Conservation (phyloP, 768 basidiomycete genomes). For the Tylopilus intermedius region DNA sequence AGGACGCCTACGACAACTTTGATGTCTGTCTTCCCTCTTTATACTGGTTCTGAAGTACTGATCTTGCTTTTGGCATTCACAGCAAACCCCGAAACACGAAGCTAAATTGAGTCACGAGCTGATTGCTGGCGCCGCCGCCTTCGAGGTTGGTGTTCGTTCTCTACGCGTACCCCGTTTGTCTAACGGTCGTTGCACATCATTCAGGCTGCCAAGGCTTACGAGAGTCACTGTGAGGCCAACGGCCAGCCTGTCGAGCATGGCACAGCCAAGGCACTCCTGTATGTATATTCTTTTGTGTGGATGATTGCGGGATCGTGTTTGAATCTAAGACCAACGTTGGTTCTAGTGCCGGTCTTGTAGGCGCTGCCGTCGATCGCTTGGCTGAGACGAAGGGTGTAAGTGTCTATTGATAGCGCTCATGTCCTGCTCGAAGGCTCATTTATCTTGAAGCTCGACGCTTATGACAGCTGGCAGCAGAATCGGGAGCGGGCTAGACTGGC, state of each 20-base stretch:
- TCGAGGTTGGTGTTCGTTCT: background rate
- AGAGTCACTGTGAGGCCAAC: constrained; percentile 8
- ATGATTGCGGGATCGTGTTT: background rate
- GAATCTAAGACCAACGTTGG: background rate
- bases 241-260: constrained; percentile 22
- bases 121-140: background rate
- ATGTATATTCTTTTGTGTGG: background rate
- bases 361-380: constrained; percentile 2
- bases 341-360: constrained; percentile 6
- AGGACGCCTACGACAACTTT: background rate
- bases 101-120: background rate
- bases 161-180: background rate
- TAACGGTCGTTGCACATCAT: background rate
- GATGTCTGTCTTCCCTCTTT: background rate
- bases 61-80: no score
- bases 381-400: constrained; percentile 20
- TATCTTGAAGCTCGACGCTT: background rate
- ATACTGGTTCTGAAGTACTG: no score
- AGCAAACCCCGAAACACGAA: background rate
- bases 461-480: no score
- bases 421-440: background rate
- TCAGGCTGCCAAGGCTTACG: constrained; percentile 19
- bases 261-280: constrained; percentile 20
- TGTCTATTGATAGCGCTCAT: background rate
- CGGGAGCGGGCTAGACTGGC: no score